Evolutionary conservation across 2,329 filamentous ascomycete species (phyloP).

Genomic region (Trichoderma breve): DNA sequence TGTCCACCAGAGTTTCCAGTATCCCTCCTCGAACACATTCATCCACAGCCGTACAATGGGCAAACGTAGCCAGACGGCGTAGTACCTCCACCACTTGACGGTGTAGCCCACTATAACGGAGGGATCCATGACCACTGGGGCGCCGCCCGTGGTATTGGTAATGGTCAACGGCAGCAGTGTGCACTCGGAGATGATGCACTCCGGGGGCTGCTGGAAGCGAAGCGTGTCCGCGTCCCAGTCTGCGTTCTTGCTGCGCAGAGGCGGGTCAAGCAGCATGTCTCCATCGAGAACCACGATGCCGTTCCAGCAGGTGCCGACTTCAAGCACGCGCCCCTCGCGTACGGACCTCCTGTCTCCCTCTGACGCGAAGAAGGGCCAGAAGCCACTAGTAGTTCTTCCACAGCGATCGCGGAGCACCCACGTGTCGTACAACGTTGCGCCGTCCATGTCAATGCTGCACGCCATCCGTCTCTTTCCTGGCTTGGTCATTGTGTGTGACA

Average conservation of each 20-base stretch:
- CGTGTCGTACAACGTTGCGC: constrained; percentile 20
- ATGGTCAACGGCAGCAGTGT: constrained; percentile 17
- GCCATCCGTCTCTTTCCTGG: constrained; percentile 17
- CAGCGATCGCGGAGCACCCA: constrained; percentile 22
- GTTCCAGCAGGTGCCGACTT: constrained; percentile 21
- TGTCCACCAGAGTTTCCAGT: constrained; percentile 19
- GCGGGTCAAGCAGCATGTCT: constrained; percentile 20
- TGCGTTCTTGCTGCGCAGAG: constrained; percentile 1
- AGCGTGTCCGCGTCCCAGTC: constrained; percentile 17
- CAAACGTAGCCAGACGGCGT: constrained; percentile 21
- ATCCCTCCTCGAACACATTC: constrained; percentile 17
- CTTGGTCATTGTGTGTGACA: not conserved
- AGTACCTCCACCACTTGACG: constrained; percentile 21
- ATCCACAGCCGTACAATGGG: constrained; percentile 20
- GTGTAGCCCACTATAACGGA: constrained; percentile 18
- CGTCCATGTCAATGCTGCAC: constrained; percentile 21
- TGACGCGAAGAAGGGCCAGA: constrained; percentile 21
- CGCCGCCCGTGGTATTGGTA: constrained; percentile 19
- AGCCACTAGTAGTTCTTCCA: constrained; percentile 18
- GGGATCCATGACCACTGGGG: constrained; percentile 18
- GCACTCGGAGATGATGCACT: constrained; percentile 21
- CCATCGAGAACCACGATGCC: constrained; percentile 21
- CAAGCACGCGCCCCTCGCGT: constrained; percentile 12
- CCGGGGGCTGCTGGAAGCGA: constrained; percentile 18
- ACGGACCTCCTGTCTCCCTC: constrained; percentile 15